Percentiles rank a stretch among this genome's conserved stretches.
Evolutionary conservation across 2,329 filamentous ascomycete species (phyloP).

Genomic region (Phaeosphaeria sp.): DNA sequence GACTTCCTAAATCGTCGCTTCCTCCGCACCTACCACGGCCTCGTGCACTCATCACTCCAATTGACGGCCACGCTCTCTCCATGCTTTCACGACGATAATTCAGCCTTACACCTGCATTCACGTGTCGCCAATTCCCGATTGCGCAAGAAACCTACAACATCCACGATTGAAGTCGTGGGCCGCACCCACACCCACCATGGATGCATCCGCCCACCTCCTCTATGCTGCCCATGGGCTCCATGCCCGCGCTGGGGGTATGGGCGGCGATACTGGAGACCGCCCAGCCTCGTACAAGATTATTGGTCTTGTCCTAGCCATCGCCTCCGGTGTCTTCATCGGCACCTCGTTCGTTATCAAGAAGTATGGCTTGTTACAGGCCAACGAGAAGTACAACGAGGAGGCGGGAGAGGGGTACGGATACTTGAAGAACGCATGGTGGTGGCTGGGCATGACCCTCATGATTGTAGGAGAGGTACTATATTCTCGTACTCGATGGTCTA

Average conservation of each 20-base stretch:
- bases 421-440: constrained; percentile 94
- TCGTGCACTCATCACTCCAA: constrained; percentile 7
- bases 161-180: constrained; percentile 9
- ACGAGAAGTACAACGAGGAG: constrained; percentile 94
- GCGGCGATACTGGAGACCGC: constrained; percentile 44
- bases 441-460: constrained; percentile 95
- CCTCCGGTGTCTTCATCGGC: constrained; percentile 91
- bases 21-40: constrained; percentile 15
- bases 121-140: constrained; percentile 15
- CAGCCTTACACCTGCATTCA: constrained; percentile 3
- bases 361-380: constrained; percentile 85
- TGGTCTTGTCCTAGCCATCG: constrained; percentile 83
- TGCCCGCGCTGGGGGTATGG: constrained; percentile 51
- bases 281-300: constrained; percentile 79
- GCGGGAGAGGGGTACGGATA: constrained; percentile 97
- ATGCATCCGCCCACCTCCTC: constrained; percentile 48
- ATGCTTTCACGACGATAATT: constrained; percentile 22
- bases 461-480: constrained; percentile 86
- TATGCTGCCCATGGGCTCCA: constrained; percentile 53
- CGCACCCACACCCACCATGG: constrained; percentile 48
- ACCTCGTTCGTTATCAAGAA: constrained; percentile 97
- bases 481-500: constrained; percentile 43
- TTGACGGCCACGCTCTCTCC: constrained; percentile 5
- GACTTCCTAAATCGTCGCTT: constrained; percentile 23
- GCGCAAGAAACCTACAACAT: constrained; percentile 19